Evolutionary conservation across 2,329 filamentous ascomycete species (phyloP).

Genomic region (Aspergillus phoenicis): DNA sequence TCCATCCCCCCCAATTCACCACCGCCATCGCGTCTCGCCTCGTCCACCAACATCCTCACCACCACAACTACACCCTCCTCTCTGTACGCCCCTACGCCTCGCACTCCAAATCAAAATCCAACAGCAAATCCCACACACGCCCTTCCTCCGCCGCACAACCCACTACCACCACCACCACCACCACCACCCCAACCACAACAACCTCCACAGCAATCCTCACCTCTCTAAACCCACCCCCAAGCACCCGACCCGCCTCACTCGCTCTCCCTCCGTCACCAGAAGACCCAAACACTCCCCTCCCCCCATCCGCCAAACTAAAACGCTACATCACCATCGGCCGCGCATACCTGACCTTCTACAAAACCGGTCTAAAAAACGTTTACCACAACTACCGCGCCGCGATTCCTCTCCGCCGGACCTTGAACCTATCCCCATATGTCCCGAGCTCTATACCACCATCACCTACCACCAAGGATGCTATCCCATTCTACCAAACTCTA

Average conservation of each 20-base stretch:
- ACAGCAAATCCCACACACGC: conserved; percentile 22
- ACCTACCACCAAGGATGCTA: not conserved
- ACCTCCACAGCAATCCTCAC: conserved; percentile 22
- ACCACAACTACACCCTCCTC: conserved; percentile 1
- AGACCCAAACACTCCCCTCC: conserved; percentile 37
- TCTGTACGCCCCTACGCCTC: conserved; percentile 12
- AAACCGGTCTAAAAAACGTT: conserved; percentile 75
- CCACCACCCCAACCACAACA: conserved; percentile 23
- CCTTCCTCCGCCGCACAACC: conserved; percentile 25
- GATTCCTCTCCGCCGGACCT: conserved; percentile 34
- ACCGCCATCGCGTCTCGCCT: not conserved
- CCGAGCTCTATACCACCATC: conserved; percentile 32
- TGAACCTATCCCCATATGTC: conserved; percentile 38
- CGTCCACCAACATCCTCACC: not conserved
- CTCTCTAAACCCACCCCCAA: conserved; percentile 68
- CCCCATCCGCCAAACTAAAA: conserved; percentile 40
- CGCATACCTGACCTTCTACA: conserved; percentile 84
- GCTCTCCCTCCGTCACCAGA: conserved; percentile 58
- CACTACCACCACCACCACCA: conserved; percentile 13
- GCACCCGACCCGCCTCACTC: conserved; percentile 73
- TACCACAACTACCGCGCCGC: conserved; percentile 61
- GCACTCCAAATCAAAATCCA: conserved; percentile 7
- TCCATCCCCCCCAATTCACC: conserved; percentile 4
- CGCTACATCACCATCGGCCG: conserved; percentile 61
- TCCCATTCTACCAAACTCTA: conserved; percentile 20